Base-by-base conservation (phyloP, 768 basidiomycete species). In the Pisolithus sp. region DNA sequence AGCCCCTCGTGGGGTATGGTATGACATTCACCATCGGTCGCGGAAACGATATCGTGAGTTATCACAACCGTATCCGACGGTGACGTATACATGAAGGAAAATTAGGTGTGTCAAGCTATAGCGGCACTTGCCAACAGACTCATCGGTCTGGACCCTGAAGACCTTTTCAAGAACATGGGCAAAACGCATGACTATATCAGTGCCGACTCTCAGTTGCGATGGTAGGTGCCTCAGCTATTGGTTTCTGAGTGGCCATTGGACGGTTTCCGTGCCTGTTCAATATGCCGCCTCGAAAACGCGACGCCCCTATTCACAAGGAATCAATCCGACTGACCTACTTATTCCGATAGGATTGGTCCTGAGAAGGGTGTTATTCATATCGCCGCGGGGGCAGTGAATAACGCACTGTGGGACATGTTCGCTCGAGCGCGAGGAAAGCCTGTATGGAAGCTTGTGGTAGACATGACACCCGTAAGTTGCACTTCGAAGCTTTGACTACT, bases 341-440 rank as follows among this genome's bases (percentile, higher is more conserved):
- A n/a, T 9, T 15, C 30, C 41, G 53, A 50, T 48, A 88, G 87
- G 86, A 85, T 93, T 60, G 93, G 92, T 5, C 93, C 93, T 0
- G 93, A 95, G 66, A 95, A 95, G 68, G 94, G 94, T 48, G 91
- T 97, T 3, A 93, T 97, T 49, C 89, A 92, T 63, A 83, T 95
- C 48, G 91, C 93, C 2, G 79, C 88, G 0, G 90, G 81, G 5
- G 90, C 91, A 1, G 91, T 97, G 7, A 81, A 90, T 66, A 96
- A 96, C 57, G 94, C 93, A 0, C 62, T 95, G 2, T 97, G 94
- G 94, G 94, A 96, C 62, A 83, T 95, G 82, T 92, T 82, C 57
- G 90, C 91, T 2, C 80, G 85, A 45, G 75, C 84, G 24, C 71
- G 85, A 57, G 73, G 78, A 48, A 95, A 95, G 69, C 94, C 94